Conservation (phyloP, 306 rosid genomes). For the Cucurbita maxima region DNA sequence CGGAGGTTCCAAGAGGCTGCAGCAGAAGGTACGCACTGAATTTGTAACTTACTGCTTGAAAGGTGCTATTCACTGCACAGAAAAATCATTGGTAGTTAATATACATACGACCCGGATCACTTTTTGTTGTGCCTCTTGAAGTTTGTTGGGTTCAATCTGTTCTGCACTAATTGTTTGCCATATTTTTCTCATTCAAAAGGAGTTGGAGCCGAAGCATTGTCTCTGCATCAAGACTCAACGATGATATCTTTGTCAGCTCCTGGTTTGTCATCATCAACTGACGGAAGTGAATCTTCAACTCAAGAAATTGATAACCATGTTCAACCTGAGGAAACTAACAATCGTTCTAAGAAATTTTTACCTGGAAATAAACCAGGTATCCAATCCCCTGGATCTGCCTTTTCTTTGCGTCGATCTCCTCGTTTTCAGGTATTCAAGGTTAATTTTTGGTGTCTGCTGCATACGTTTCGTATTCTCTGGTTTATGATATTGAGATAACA, state of each 20-base stretch:
- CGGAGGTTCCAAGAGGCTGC: conserved; percentile 55
- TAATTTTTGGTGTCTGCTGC: neutral
- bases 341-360: conserved; percentile 21
- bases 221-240: conserved; percentile 39
- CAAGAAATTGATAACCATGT: conserved; percentile 21
- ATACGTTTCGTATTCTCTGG: neutral
- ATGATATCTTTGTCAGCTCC: conserved; percentile 59
- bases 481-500: neutral
- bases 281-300: conserved; percentile 38
- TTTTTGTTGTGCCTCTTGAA: neutral
- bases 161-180: neutral
- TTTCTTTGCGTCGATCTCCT: conserved; percentile 51
- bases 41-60: conserved; percentile 3
- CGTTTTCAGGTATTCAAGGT: conserved; percentile 35
- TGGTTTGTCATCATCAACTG: conserved; percentile 31
- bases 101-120: neutral
- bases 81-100: neutral
- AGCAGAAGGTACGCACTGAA: conserved; percentile 34
- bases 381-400: conserved; percentile 39
- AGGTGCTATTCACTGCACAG: neutral
- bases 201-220: conserved; percentile 10
- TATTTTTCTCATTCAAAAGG: conserved; percentile 25
- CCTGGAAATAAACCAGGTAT: conserved; percentile 22
- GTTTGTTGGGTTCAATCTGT: neutral
- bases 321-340: conserved; percentile 18